A percentile compares a stretch with the other conserved stretches of the same genome.
These are phyloP conservation scores for Akanthomyces dipterigenus DNA, from an alignment of 2,329 filamentous ascomycete genomes.

Conservation along the genomic window DNA sequence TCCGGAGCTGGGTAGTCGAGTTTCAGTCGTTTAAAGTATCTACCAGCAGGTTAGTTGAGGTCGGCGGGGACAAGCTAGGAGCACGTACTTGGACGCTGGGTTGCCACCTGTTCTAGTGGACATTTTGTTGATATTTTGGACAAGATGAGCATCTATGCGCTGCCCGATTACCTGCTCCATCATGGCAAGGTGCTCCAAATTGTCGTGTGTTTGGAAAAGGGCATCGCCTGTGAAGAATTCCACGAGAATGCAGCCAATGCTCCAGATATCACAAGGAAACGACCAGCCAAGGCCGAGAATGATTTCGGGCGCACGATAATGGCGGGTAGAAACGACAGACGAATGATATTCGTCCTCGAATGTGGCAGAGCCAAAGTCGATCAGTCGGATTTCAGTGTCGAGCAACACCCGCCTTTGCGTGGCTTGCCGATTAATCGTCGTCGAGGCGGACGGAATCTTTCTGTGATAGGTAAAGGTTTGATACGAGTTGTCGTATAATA, in stretches of 20 bases:
- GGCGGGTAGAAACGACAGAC: slow-evolving; percentile 62
- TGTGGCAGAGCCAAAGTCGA: slow-evolving; percentile 66
- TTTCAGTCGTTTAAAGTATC: slow-evolving; percentile 60
- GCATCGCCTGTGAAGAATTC: slow-evolving; percentile 68
- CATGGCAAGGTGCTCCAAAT: slow-evolving; percentile 66
- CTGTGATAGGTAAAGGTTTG: slow-evolving; percentile 67
- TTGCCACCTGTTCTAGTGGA: slow-evolving; percentile 50
- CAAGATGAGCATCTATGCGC: slow-evolving; percentile 52
- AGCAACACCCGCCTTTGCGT: slow-evolving; percentile 58
- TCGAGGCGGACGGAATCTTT: slow-evolving; percentile 61
- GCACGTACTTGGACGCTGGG: slow-evolving; percentile 55
- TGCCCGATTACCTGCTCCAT: slow-evolving; percentile 62
- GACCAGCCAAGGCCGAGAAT: slow-evolving; percentile 67
- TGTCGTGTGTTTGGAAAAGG: slow-evolving; percentile 66
- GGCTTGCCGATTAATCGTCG: slow-evolving; percentile 52
- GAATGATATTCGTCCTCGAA: slow-evolving; percentile 70
- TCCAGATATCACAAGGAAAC: slow-evolving; percentile 67
- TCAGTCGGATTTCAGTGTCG: slow-evolving; percentile 63
- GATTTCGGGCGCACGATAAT: slow-evolving; percentile 65
- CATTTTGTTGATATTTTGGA: slow-evolving; percentile 43
- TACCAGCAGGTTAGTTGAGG: slow-evolving; percentile 28
- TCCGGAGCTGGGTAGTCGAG: slow-evolving; percentile 59
- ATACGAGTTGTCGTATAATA: slow-evolving; percentile 58
- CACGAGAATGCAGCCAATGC: slow-evolving; percentile 65
- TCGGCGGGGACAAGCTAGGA: neutral